These are phyloP conservation scores for Colletotrichum spinosum DNA, from an alignment of 2,329 filamentous ascomycete genomes.

Conservation along the genomic window DNA sequence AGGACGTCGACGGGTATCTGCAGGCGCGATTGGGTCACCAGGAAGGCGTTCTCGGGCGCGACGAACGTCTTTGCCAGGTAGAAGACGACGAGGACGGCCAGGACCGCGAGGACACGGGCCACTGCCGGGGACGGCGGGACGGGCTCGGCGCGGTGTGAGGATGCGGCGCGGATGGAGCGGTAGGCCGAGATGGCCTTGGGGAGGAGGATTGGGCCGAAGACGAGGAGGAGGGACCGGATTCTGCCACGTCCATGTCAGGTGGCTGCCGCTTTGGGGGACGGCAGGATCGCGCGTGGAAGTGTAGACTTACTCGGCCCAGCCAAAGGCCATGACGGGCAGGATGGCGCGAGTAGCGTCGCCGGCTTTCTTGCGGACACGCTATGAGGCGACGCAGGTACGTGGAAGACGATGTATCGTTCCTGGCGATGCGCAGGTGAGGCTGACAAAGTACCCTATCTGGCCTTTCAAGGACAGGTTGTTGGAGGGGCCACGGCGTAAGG, in stretches of 20 bases:
- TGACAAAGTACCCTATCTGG: conserved; percentile 10
- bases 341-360: conserved; percentile 4
- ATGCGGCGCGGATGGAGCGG: conserved; percentile 62
- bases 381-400: neutral
- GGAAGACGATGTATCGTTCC: neutral
- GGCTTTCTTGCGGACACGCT: neutral
- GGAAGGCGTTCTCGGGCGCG: conserved; percentile 85
- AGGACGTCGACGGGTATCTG: conserved; percentile 88
- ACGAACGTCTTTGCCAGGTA: conserved; percentile 73
- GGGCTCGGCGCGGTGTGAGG: conserved; percentile 56
- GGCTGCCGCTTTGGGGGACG: neutral
- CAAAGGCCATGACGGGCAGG: conserved; percentile 40
- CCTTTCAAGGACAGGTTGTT: neutral
- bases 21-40: conserved; percentile 80
- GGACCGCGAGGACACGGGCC: conserved; percentile 68
- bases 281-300: neutral
- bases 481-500: conserved; percentile 17
- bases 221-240: conserved; percentile 66
- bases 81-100: conserved; percentile 61
- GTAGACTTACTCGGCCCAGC: conserved; percentile 36
- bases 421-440: conserved; percentile 12
- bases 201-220: conserved; percentile 79
- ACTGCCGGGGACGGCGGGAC: conserved; percentile 68
- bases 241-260: conserved; percentile 44
- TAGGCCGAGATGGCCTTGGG: conserved; percentile 75